Evolutionary conservation across 306 rosid species (phyloP), one percentile per base, ranked within the genome.

Genomic region (Parietaria judaica): DNA sequence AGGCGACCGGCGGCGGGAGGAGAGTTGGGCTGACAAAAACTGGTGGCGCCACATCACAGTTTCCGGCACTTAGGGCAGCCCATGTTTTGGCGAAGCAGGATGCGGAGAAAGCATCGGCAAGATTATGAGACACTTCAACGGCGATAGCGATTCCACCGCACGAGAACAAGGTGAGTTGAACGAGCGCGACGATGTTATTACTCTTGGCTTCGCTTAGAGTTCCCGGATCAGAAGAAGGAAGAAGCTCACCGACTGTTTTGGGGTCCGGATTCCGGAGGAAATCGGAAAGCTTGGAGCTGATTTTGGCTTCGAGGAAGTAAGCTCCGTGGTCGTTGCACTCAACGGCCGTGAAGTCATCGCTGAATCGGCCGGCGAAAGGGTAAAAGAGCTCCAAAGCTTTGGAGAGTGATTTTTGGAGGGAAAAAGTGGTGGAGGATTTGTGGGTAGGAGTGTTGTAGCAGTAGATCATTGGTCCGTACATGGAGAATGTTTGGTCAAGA

Each of bases 301-400:
- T n/a, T n/a, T n/a, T n/a, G n/a, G n/a, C n/a, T n/a, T n/a, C n/a
- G n/a, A n/a, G n/a, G n/a, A n/a, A n/a, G n/a, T n/a, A n/a, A n/a
- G n/a, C n/a, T n/a, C n/a, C n/a, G n/a, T n/a, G n/a, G n/a, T n/a
- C n/a, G n/a, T n/a, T n/a, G n/a, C n/a, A n/a, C n/a, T n/a, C 65
- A 4, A 82, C 50, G 8, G 56, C 51, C 16, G 46, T 10, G 4
- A 63, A 34, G 12, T 68, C 68, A 6, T 44, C 34, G 43, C 58
- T 78, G 14, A 76, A 38, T 48, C 79, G 63, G 0, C 87, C 81
- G 5, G 84, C 81, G 5, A 78, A 46, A 0, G 81, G 87, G 61
- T 82, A 75, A 69, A 72, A 78, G 15, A 34, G 47, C 51, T 67
- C 43, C 6, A 76, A 35, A 35, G 68, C 55, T 8, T 58, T 45